phyloP scores from a whole-genome alignment of 495 filamentous ascomycete genomes.

The Elasticomyces elasticus region DNA sequence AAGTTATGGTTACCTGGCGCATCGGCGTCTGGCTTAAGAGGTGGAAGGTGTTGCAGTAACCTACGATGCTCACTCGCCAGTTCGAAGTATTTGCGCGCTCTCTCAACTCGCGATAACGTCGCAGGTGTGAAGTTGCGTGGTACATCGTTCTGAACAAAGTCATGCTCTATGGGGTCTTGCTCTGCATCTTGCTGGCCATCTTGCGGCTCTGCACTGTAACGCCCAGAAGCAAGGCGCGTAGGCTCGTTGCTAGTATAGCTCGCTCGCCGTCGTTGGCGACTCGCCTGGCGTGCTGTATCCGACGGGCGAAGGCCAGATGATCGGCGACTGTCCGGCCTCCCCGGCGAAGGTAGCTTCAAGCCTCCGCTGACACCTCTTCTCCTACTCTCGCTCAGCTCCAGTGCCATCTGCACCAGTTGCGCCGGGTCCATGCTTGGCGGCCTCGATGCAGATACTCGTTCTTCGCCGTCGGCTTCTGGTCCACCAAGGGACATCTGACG shows the following conservation, averaged over 20 bases:
- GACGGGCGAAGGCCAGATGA: background rate
- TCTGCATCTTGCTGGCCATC: background rate
- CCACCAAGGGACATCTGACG: constrained; percentile 17
- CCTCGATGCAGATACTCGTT: background rate
- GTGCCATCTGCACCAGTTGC: constrained; percentile 81
- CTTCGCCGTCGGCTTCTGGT: background rate
- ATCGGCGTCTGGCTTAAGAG: constrained; percentile 45
- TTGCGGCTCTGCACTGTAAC: background rate
- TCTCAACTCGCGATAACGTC: constrained; percentile 67
- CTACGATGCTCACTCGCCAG: constrained; percentile 70
- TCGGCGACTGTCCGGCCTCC: constrained; percentile 12
- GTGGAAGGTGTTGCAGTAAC: constrained; percentile 62
- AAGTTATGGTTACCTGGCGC: constrained; percentile 28
- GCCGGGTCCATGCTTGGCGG: constrained; percentile 48
- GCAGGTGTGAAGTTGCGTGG: constrained; percentile 40
- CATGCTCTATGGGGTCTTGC: background rate
- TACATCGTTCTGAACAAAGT: background rate
- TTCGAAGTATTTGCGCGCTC: constrained; percentile 68
- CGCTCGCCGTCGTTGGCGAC: background rate
- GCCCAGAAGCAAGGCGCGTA: background rate
- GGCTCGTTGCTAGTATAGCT: background rate
- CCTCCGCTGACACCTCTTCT: constrained; percentile 40
- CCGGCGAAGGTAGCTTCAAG: constrained; percentile 23
- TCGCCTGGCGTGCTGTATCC: background rate
- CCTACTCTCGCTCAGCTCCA: constrained; percentile 79